Evolutionary conservation across 257 asterid species (phyloP).

Genomic region (Lavandula angustifolia): DNA sequence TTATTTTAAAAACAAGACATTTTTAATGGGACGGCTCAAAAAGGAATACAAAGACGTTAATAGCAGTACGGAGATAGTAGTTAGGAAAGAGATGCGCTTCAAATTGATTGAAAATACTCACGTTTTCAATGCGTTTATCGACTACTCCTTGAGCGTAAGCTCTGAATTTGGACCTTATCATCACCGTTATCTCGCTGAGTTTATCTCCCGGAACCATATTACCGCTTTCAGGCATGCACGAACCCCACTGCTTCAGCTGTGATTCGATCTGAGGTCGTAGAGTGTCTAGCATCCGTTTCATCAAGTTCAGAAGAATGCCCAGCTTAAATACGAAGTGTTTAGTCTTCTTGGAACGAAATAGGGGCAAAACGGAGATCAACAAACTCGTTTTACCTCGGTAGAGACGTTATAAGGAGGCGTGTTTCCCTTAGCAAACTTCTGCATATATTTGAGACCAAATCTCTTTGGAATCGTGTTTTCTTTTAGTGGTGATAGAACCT

Average conservation of each 20-base stretch:
- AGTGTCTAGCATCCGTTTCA: conserved; percentile 86
- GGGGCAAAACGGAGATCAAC: neutral
- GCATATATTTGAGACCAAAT: conserved; percentile 84
- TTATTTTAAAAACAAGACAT: too few species aligned
- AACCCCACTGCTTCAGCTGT: conserved; percentile 77
- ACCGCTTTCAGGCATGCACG: conserved; percentile 74
- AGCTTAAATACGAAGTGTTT: conserved; percentile 44
- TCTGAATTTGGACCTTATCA: conserved; percentile 87
- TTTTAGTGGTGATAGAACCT: conserved; percentile 72
- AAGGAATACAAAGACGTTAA: too few species aligned
- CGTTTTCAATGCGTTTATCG: conserved; percentile 87
- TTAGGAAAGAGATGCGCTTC: neutral
- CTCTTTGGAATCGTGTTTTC: conserved; percentile 73
- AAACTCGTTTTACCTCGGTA: conserved; percentile 52
- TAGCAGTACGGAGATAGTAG: too few species aligned
- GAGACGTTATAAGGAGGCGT: conserved; percentile 51
- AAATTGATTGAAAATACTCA: conserved; percentile 38
- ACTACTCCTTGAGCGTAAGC: conserved; percentile 69
- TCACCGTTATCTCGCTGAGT: conserved; percentile 81
- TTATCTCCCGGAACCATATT: conserved; percentile 65
- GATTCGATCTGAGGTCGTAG: conserved; percentile 72
- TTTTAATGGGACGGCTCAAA: too few species aligned
- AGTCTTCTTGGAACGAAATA: neutral
- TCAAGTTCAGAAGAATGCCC: conserved; percentile 81
- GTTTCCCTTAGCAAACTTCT: conserved; percentile 75